Evolutionary conservation across 1,284 basidiomycete genomes (phyloP), one percentile per base, ranked within the genome.

Genomic region (Cutaneotrichosporon arboriforme): DNA sequence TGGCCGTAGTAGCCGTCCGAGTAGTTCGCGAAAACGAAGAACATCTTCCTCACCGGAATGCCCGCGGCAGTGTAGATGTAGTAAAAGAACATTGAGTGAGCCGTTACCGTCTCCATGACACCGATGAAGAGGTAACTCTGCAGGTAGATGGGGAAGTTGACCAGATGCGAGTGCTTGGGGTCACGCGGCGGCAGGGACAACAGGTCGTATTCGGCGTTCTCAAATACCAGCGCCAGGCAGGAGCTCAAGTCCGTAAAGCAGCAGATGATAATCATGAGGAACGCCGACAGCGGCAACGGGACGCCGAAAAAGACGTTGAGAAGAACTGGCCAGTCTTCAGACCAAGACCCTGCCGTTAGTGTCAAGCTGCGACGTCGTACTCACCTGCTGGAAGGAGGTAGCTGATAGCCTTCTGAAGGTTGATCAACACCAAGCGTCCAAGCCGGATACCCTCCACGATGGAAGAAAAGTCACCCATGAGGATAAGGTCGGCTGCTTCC

Each of bases 121-220:
- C 84, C 81, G 18, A 85, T 66, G 69, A 85, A 84, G 7, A 80
- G 72, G 68, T 87, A 87, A 1, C 84, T 83, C 33, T 87, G 85
- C 8, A 80, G 57, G 46, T 85, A 76, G 41, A 86, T 77, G 54
- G 74, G 75, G 65, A 67, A 71, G 62, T 79, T 69, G 45, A 77
- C 74, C 36, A 80, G 67, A 36, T 74, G 71, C 52, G 80, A 78
- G 56, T 69, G 77, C 61, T 77, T 81, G 20, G 81, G 78, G 55
- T 86, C 80, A 34, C 87, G 78, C 0, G 86, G 86, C 55, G 81
- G 81, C 40, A 84, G 80, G 10, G 78, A 65, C 51, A 87, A 77
- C 2, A 80, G 66, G 17, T 75, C 70, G 1, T 77, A 75, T 69
- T 84, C 83, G 9, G 83, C 80, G 56, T 80, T 76, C 63, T 84